phyloP scores from a whole-genome alignment of 176 grass and related monocot genomes.

The Bothriochloa decipiens region DNA sequence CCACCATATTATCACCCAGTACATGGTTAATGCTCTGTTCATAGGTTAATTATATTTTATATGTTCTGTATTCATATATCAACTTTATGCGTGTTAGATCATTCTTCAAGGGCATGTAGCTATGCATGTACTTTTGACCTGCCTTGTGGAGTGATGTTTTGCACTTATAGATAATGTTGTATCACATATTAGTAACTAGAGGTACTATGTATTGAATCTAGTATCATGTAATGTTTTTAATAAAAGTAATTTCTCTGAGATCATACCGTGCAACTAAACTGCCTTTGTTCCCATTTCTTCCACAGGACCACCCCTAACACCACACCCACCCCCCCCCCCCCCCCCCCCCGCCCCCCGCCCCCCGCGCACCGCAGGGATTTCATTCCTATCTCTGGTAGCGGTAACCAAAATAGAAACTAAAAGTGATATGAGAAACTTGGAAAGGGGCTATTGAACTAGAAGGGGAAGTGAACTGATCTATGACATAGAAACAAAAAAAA shows the following conservation, averaged over 20 bases:
- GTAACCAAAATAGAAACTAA: not conserved
- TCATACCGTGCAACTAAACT: not conserved
- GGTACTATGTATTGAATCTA: not conserved
- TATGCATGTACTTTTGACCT: constrained; percentile 19
- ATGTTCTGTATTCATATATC: not conserved
- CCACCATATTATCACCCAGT: not conserved
- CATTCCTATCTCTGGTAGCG: no score
- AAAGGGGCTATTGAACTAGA: not conserved
- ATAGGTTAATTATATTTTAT: not conserved
- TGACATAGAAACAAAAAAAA: not conserved
- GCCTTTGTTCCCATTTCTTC: no score
- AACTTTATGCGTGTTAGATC: not conserved
- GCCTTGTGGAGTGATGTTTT: constrained; percentile 18
- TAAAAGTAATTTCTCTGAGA: not conserved
- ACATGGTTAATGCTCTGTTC: constrained; percentile 27
- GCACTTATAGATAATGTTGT: not conserved
- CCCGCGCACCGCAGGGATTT: no score
- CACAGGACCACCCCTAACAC: no score
- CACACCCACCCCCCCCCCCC: no score
- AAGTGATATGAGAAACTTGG: not conserved
- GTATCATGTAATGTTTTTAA: not conserved
- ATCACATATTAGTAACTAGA: not conserved
- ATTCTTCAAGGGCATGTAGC: constrained; percentile 3
- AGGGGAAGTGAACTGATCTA: not conserved
- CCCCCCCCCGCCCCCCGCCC: no score